A percentile compares a stretch with the other conserved stretches of the same genome.
Conservation (phyloP, 352 stramenopile genomes). For the Globisporangium alternatum region DNA sequence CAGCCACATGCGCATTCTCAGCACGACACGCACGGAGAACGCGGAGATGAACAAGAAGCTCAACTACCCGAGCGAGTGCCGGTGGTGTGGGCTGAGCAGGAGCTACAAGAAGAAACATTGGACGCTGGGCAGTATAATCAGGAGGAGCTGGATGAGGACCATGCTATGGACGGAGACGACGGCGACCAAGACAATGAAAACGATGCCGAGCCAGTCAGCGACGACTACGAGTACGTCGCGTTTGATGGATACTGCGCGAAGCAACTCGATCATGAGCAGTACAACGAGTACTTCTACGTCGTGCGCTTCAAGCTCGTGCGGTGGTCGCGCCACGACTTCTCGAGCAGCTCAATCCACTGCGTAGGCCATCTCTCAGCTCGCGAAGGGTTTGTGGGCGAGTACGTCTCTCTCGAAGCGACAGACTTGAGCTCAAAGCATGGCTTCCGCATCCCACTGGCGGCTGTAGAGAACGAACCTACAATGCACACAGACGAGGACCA, state of each 20-base stretch:
- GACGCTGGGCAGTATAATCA: background rate
- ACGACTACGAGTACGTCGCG: slow-evolving; percentile 5
- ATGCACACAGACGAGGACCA: background rate
- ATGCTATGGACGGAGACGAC: background rate
- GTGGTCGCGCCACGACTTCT: slow-evolving; percentile 26
- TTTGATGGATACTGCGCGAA: slow-evolving; percentile 11
- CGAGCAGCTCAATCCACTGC: slow-evolving; percentile 20
- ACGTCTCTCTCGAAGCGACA: slow-evolving; percentile 12
- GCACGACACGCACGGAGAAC: background rate
- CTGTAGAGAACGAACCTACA: background rate
- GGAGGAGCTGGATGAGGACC: background rate
- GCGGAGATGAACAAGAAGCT: background rate
- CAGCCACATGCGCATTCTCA: background rate
- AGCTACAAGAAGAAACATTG: slow-evolving; percentile 3
- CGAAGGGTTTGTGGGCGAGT: slow-evolving; percentile 18
- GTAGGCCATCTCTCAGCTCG: slow-evolving; percentile 17
- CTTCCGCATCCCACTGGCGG: slow-evolving; percentile 6
- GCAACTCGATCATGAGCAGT: slow-evolving; percentile 9
- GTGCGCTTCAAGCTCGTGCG: slow-evolving; percentile 48
- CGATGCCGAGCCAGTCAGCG: background rate
- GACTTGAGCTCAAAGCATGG: background rate
- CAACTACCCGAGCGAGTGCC: background rate
- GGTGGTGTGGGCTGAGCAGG: slow-evolving; percentile 3
- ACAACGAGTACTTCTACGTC: slow-evolving; percentile 27
- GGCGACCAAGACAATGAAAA: background rate